Base-by-base conservation (phyloP, 2,329 filamentous ascomycete genomes). In the Dichotomopilus funicola region DNA sequence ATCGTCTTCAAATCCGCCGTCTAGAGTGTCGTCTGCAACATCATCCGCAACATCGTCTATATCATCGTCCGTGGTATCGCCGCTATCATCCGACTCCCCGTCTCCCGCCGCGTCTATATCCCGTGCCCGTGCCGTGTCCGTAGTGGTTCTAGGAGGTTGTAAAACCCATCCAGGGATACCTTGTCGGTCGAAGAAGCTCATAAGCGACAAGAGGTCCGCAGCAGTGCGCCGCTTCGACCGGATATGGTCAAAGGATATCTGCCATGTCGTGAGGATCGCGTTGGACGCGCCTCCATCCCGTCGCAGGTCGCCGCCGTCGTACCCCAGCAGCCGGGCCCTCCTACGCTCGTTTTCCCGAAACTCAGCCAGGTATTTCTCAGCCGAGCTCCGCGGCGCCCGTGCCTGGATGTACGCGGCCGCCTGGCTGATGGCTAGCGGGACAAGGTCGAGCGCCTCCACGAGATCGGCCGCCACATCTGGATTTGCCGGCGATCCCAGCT, bases 181-280 rank as follows among this genome's bases (percentile, higher is more conserved):
- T 58, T 75, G 68, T 13, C 65, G 64, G 49, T 78, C 67, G 59
- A 74, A 78, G 55, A 74, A 72, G 65, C 74, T 75, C 70, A 78
- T 72, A 5, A 78, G 65, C 0, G 72, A 73, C 0, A 78, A 59
- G 6, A 78, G 60, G 10, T 73, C 61, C 3, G 74, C 66, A 6
- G 75, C 76, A 3, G 66, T 66, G 7, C 57, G 63, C 35, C 64
- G 55, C 31, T 60, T 53, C 1, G 59, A 54, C 6, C 63, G 68
- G 41, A 78, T 72, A 27, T 71, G 59, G 8, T 65, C 61, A 44
- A 69, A 64, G 1, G 62, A 48, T 51, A 69, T 53, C 49, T 65
- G 59, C 65, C 62, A 69, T n/a, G 65, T 68, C 47, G 49, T 51
- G 1, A 63, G 49, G 13, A 67, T 46, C 35, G 65, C 61, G 38